Evolutionary conservation across 345 rosid genomes (phyloP).

Genomic region (Salix exigua): DNA sequence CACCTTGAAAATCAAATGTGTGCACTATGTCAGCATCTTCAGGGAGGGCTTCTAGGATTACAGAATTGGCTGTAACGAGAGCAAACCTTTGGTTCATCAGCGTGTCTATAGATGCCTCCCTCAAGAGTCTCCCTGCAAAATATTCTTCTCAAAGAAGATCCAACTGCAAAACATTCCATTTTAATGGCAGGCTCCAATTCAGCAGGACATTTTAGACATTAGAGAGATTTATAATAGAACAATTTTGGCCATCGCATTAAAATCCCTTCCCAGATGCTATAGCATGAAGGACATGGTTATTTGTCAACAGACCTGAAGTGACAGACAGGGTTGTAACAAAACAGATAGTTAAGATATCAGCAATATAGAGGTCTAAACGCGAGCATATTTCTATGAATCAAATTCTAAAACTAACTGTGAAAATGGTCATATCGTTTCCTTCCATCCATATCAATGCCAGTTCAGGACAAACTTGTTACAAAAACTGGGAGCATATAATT

Average conservation of each 20-base stretch:
- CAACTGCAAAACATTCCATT: neutral
- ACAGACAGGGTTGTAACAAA: neutral
- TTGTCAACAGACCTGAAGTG: neutral
- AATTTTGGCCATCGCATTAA: neutral
- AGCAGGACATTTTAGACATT: neutral
- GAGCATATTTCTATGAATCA: neutral
- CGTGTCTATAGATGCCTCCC: constrained; percentile 10
- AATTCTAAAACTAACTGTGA: neutral
- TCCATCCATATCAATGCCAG: neutral
- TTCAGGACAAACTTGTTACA: neutral
- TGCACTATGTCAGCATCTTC: constrained; percentile 18
- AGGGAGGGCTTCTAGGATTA: constrained; percentile 35
- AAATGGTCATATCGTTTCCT: neutral
- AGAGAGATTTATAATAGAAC: neutral
- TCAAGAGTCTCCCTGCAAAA: neutral
- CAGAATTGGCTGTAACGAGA: constrained; percentile 44
- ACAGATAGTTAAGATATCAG: neutral
- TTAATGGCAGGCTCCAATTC: neutral
- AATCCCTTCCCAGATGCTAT: too few relatives aligned
- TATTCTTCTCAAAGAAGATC: neutral
- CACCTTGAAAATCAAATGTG: constrained; percentile 35
- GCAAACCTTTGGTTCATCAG: constrained; percentile 25
- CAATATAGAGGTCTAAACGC: neutral
- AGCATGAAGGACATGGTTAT: too few relatives aligned
- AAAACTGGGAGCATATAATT: neutral